phyloP scores from a whole-genome alignment of 2,329 filamentous ascomycete species.

The Harringtonia aguacate region DNA sequence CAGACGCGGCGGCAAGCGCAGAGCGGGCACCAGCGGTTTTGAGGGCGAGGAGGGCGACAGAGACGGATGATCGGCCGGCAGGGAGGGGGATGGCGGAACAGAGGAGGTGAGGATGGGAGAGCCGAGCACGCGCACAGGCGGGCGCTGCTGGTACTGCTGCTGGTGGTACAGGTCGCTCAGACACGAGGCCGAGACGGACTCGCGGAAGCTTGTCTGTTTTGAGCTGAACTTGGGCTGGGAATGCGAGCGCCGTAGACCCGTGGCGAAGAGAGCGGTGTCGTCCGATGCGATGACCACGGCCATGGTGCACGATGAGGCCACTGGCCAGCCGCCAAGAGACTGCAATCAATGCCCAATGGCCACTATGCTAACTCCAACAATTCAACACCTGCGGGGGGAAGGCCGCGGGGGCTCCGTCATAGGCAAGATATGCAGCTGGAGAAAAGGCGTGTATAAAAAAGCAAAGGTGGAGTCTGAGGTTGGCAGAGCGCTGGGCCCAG shows the following conservation, averaged over 20 bases:
- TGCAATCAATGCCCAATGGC: too few relatives aligned
- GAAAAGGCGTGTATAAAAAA: not conserved
- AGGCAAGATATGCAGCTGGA: not conserved
- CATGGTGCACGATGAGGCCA: conserved; percentile 26
- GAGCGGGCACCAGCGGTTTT: conserved; percentile 47
- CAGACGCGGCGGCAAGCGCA: conserved; percentile 49
- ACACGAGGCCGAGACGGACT: conserved; percentile 33
- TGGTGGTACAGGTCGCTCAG: conserved; percentile 36
- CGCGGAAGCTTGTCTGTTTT: conserved; percentile 28
- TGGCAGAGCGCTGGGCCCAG: too few relatives aligned
- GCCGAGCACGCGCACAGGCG: conserved; percentile 26
- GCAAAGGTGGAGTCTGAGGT: not conserved
- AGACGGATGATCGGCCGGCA: too few relatives aligned
- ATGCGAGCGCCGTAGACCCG: conserved; percentile 46
- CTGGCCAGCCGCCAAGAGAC: not conserved
- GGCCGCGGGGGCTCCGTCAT: not conserved
- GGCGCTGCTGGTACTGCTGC: conserved; percentile 11
- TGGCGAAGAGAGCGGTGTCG: conserved; percentile 46
- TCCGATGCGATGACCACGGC: conserved; percentile 46
- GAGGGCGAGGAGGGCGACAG: conserved; percentile 43
- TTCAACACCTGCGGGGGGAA: conserved; percentile 15
- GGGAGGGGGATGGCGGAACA: conserved; percentile 39
- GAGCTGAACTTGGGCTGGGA: conserved; percentile 47
- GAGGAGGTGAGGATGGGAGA: conserved; percentile 46
- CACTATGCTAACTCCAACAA: conserved; percentile 16